phyloP scores from a whole-genome alignment of 768 basidiomycete genomes.

The Mycena vitilis region DNA sequence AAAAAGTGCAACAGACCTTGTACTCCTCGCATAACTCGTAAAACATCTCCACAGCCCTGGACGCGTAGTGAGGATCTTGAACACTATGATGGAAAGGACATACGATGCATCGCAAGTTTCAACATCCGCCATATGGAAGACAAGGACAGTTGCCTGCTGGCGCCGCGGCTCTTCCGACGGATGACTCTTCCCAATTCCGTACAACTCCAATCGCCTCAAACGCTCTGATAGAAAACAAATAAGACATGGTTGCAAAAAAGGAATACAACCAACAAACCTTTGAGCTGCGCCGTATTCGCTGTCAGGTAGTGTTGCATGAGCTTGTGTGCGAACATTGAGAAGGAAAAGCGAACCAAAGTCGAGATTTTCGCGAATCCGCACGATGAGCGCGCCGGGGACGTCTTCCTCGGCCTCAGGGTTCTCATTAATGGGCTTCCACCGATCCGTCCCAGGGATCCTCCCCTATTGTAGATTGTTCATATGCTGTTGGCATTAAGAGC shows the following conservation, averaged over 20 bases:
- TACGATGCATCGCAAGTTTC: constrained; percentile 93
- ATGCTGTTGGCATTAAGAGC: background rate
- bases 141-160: constrained; percentile 78
- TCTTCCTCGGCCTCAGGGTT: constrained; percentile 87
- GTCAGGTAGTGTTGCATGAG: constrained; percentile 11
- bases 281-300: constrained; percentile 96
- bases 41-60: constrained; percentile 86
- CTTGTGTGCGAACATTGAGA: constrained; percentile 1
- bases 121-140: constrained; percentile 95
- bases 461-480: constrained; percentile 60
- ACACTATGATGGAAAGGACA: constrained; percentile 43
- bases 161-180: constrained; percentile 90
- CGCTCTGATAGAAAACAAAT: constrained; percentile 62
- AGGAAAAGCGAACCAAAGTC: constrained; percentile 77
- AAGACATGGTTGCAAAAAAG: background rate
- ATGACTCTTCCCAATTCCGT: constrained; percentile 82
- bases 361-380: constrained; percentile 89
- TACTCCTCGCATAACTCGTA: constrained; percentile 84
- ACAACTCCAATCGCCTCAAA: constrained; percentile 86
- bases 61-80: constrained; percentile 24
- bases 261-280: constrained; percentile 59
- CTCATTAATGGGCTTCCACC: constrained; percentile 93
- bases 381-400: constrained; percentile 84
- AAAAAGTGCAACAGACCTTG: constrained; percentile 55
- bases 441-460: constrained; percentile 86